Base-by-base conservation (phyloP, 1,139 yeast genomes). In the Diutina sp. region DNA sequence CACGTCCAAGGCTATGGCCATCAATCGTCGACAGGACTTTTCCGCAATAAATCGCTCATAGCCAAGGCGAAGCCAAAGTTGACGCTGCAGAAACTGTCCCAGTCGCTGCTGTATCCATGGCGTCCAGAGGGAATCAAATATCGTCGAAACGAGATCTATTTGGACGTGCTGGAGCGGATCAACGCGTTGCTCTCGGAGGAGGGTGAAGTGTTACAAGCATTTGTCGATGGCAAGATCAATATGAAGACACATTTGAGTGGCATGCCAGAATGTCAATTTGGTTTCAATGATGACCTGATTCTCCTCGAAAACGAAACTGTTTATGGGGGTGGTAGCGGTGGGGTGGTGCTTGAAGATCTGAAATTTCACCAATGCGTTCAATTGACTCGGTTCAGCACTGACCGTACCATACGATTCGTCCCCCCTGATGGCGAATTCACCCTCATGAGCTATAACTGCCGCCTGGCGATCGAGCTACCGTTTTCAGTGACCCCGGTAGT, bases 371-470 rank as follows among this genome's bases (percentile, higher is more conserved):
- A 89, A 21, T 62, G 96, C 68, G 96, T 89, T 45, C 79, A 86
- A 57, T 72, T 88, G 56, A 80, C 84, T 51, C 78, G 80, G 64
- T 88, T 87, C 67, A 90, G 87, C 62, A 67, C 78, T 7, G 85
- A 84, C 51, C 75, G 87, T 55, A 76, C 82, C 56, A 86, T 90
- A 58, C 81, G 82, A 55, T 90, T 90, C 63, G 77, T 85, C 12
- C 96, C 96, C 6, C 96, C 98, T 0, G 98, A 91, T 70, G 98
- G 98, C 0, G 86, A 84, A 58, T 90, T 90, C 67, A 96, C 90
- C 67, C 78, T 93, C 58, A 86, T 93, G 95, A 74, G 83, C 54
- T 91, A 91, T 59, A 76, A 79, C 79, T 57, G 76, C 69, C 60
- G 65, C 16, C 73, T 82, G 63, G 83, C 84, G 63, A 72, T 84